Evolutionary conservation across 768 basidiomycete species (phyloP).

Genomic region (Serendipita sp.): DNA sequence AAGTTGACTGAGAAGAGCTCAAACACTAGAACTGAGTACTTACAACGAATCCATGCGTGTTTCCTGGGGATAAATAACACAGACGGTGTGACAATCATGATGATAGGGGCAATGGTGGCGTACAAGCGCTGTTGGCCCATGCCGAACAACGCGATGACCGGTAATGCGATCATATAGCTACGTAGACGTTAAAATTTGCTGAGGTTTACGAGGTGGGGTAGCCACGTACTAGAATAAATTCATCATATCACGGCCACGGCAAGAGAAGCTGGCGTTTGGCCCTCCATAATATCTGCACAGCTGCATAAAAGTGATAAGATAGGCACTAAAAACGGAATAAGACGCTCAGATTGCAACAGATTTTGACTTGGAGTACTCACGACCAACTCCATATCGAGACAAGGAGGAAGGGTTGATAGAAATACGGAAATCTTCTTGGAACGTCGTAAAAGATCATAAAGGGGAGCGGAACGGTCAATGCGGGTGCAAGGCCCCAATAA

Average conservation of each 20-base stretch:
- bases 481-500: conserved; percentile 42
- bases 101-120: conserved; percentile 15
- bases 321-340: not conserved
- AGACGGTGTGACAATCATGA: conserved; percentile 19
- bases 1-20: not conserved
- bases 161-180: conserved; percentile 17
- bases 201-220: conserved; percentile 11
- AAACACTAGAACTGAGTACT: not conserved
- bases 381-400: conserved; percentile 49
- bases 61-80: conserved; percentile 15
- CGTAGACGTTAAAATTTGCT: not conserved
- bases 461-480: conserved; percentile 43
- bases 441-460: conserved; percentile 56
- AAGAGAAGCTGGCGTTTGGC: not conserved
- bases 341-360: not conserved
- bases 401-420: conserved; percentile 47
- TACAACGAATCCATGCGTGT: conserved; percentile 15
- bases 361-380: not conserved
- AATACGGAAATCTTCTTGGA: conserved; percentile 40
- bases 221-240: not conserved
- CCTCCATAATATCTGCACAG: conserved; percentile 2
- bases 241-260: not conserved
- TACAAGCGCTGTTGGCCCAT: conserved; percentile 18
- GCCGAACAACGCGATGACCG: conserved; percentile 20
- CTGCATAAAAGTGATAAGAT: conserved; percentile 1